Percentiles rank a stretch among this genome's conserved stretches.
Evolutionary conservation across 1,284 basidiomycete species (phyloP).

Genomic region (Moesziomyces globuligerus): DNA sequence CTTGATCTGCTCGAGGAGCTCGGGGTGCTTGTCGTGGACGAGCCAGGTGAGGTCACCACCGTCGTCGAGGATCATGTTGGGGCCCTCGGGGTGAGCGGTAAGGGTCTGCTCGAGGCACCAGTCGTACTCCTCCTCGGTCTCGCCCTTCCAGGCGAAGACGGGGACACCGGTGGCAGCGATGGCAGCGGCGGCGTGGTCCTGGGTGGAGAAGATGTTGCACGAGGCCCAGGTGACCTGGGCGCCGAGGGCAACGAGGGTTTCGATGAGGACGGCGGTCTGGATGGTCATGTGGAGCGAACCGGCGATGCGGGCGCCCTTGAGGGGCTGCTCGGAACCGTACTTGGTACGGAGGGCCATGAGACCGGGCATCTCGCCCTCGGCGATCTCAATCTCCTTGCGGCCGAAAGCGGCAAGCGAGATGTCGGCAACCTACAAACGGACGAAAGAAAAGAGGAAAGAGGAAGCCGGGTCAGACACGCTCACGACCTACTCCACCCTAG

Average conservation of each 20-base stretch:
- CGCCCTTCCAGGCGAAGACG: slow-evolving; percentile 99
- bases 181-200: slow-evolving; percentile 95
- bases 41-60: slow-evolving; percentile 95
- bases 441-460: background rate
- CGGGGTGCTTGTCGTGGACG: slow-evolving; percentile 83
- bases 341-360: slow-evolving; percentile 69
- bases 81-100: slow-evolving; percentile 80
- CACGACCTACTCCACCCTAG: too few species aligned
- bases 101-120: slow-evolving; percentile 97
- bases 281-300: slow-evolving; percentile 82
- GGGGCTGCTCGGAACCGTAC: slow-evolving; percentile 84
- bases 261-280: slow-evolving; percentile 75
- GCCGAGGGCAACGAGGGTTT: slow-evolving; percentile 82
- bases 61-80: slow-evolving; percentile 99
- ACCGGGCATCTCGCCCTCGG: slow-evolving; percentile 73
- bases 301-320: slow-evolving; percentile 94
- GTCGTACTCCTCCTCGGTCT: slow-evolving; percentile 97
- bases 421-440: slow-evolving; percentile 73
- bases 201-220: slow-evolving; percentile 99
- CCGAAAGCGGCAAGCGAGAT: slow-evolving; percentile 95
- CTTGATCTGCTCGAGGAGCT: slow-evolving; percentile 69
- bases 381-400: slow-evolving; percentile 98
- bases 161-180: slow-evolving; percentile 98
- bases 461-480: slow-evolving; percentile 4
- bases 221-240: slow-evolving; percentile 99